These are phyloP conservation scores for Sporothrix euskadiensis DNA, from an alignment of 2,329 filamentous ascomycete species.

Conservation along the genomic window DNA sequence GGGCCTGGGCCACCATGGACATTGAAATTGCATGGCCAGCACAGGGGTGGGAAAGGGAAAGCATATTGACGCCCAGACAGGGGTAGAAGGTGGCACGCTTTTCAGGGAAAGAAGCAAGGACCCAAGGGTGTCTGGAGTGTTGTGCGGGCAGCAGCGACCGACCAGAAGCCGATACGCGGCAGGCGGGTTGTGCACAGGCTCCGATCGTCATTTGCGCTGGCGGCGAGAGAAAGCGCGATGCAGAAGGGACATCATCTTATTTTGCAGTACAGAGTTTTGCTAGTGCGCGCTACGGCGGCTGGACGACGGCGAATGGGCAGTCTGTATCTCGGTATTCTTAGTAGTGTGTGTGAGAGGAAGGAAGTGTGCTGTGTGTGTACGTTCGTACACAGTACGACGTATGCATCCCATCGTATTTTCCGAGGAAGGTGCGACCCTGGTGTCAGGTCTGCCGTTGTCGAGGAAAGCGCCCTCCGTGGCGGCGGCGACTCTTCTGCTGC, in stretches of 20 bases:
- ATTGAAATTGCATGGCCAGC: slow-evolving; percentile 25
- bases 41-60: slow-evolving; percentile 9
- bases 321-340: neutral
- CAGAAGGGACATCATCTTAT: slow-evolving; percentile 20
- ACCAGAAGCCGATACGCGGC: neutral
- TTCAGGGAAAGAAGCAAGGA: slow-evolving; percentile 4
- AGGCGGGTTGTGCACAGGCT: slow-evolving; percentile 25
- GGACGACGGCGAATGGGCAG: slow-evolving; percentile 16
- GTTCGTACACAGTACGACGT: neutral
- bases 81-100: neutral
- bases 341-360: neutral
- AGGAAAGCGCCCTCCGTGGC: neutral
- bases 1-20: slow-evolving; percentile 1
- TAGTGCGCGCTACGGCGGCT: slow-evolving; percentile 23
- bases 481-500: neutral
- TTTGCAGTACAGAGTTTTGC: slow-evolving; percentile 17
- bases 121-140: neutral
- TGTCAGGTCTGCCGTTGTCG: neutral
- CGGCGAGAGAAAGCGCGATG: slow-evolving; percentile 15
- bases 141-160: neutral
- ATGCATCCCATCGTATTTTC: slow-evolving; percentile 5
- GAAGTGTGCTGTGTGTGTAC: neutral
- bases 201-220: slow-evolving; percentile 27
- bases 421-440: neutral
- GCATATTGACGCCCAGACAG: slow-evolving; percentile 18